These are phyloP conservation scores for Yarrowia sp. DNA, from an alignment of 805 yeast species.

Conservation along the genomic window DNA sequence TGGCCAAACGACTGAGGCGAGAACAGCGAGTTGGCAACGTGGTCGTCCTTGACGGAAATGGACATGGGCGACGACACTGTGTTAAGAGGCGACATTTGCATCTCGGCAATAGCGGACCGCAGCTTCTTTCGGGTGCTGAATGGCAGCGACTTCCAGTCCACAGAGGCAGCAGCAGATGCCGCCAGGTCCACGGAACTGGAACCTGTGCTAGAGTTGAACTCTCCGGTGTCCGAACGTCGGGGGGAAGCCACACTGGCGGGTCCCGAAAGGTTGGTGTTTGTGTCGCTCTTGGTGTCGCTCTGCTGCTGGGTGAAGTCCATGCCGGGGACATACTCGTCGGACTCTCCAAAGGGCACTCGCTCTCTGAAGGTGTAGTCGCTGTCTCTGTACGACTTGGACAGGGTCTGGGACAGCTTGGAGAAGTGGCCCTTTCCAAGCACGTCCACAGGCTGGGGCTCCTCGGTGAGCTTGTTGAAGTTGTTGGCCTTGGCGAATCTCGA, in stretches of 20 bases:
- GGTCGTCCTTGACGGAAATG: constrained; percentile 9
- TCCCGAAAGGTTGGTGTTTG: background rate
- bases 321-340: constrained; percentile 25
- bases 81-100: constrained; percentile 22
- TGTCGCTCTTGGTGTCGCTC: constrained; percentile 2
- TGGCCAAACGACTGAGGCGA: constrained; percentile 22
- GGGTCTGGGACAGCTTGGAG: constrained; percentile 10
- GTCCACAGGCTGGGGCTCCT: background rate
- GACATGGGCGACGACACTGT: constrained; percentile 21
- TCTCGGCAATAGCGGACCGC: constrained; percentile 14
- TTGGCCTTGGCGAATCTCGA: constrained; percentile 3
- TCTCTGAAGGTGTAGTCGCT: constrained; percentile 20
- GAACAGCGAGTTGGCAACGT: constrained; percentile 3
- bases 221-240: constrained; percentile 10
- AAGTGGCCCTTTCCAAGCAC: background rate
- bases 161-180: constrained; percentile 3
- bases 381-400: constrained; percentile 22
- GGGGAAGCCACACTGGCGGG: background rate
- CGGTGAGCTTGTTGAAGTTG: background rate
- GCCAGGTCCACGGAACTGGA: constrained; percentile 14
- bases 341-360: constrained; percentile 20
- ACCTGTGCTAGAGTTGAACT: constrained; percentile 4
- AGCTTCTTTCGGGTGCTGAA: constrained; percentile 19
- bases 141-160: constrained; percentile 17
- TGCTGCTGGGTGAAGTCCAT: constrained; percentile 26